Percentiles rank a stretch among this genome's conserved stretches.
Conservation (phyloP, 1,284 basidiomycete species). For the Heterobasidion irregulare region DNA sequence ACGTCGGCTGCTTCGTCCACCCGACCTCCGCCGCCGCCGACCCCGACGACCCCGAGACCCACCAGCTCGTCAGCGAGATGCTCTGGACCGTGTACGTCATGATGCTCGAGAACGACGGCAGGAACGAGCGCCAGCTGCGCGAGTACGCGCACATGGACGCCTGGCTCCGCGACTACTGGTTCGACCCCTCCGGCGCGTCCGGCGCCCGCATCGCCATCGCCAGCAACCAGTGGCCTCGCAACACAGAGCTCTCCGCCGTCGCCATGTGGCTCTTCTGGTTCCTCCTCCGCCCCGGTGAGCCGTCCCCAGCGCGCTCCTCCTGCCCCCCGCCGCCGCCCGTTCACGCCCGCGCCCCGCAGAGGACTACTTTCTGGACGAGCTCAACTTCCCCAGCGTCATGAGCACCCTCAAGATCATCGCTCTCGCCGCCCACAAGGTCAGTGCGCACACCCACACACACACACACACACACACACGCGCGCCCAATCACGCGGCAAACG, state of each 20-base stretch:
- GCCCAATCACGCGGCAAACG: no score
- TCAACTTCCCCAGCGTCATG: slow-evolving; percentile 33
- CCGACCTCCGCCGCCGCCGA: neutral
- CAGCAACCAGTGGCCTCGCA: slow-evolving; percentile 24
- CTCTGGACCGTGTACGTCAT: slow-evolving; percentile 45
- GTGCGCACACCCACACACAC: no score
- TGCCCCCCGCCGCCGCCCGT: slow-evolving; percentile 4
- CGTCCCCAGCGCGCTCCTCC: neutral
- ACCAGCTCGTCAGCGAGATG: slow-evolving; percentile 19
- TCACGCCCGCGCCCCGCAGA: slow-evolving; percentile 25
- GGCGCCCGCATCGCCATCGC: slow-evolving; percentile 19
- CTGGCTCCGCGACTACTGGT: slow-evolving; percentile 31
- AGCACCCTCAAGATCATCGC: slow-evolving; percentile 52
- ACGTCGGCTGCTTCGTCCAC: slow-evolving; percentile 24
- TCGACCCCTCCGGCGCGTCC: slow-evolving; percentile 25
- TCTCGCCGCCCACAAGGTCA: slow-evolving; percentile 57
- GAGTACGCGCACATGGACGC: slow-evolving; percentile 26
- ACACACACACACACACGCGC: no score
- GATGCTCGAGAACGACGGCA: slow-evolving; percentile 49
- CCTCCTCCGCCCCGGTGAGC: slow-evolving; percentile 49
- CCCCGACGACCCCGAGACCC: neutral
- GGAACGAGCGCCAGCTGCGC: slow-evolving; percentile 36
- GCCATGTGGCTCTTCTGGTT: slow-evolving; percentile 39
- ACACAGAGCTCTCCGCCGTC: slow-evolving; percentile 24
- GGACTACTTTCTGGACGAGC: slow-evolving; percentile 32